These are phyloP conservation scores for Sporothrix schenckii DNA, from an alignment of 2,329 filamentous ascomycete species.

Conservation along the genomic window DNA sequence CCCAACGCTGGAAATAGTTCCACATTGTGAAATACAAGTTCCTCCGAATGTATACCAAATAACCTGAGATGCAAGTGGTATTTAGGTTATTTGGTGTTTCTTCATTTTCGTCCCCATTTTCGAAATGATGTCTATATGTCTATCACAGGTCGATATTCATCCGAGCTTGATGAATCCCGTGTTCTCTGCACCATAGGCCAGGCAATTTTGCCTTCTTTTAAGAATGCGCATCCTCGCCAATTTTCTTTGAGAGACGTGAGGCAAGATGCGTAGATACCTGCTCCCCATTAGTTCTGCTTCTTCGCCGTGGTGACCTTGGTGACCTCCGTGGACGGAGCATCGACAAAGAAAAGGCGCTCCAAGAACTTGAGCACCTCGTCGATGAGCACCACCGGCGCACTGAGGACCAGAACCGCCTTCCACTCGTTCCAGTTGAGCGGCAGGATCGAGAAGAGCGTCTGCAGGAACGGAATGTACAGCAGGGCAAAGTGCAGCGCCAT, in stretches of 20 bases:
- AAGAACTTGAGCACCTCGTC: slow-evolving; percentile 81
- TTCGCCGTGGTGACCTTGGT: slow-evolving; percentile 53
- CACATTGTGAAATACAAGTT: slow-evolving; percentile 15
- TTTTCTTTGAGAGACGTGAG: background rate
- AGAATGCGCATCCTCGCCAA: too few species aligned
- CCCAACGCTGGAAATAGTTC: slow-evolving; percentile 6
- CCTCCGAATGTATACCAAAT: slow-evolving; percentile 22
- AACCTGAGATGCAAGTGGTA: background rate
- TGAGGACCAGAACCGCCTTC: slow-evolving; percentile 87
- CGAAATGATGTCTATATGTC: slow-evolving; percentile 15
- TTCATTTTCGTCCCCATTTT: background rate
- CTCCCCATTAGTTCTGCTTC: slow-evolving; percentile 55
- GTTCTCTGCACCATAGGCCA: too few species aligned
- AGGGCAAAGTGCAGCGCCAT: slow-evolving; percentile 96
- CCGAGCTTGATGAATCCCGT: background rate
- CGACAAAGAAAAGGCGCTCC: slow-evolving; percentile 69
- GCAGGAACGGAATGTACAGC: slow-evolving; percentile 87
- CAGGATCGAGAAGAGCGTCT: slow-evolving; percentile 85
- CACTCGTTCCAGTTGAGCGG: slow-evolving; percentile 85
- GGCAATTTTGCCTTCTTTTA: too few species aligned
- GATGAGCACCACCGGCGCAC: slow-evolving; percentile 86
- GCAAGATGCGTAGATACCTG: background rate
- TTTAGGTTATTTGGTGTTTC: background rate
- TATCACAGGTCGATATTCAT: slow-evolving; percentile 7
- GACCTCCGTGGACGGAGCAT: slow-evolving; percentile 44